Evolutionary conservation across 768 basidiomycete species (phyloP).

Genomic region (Leccinum obscurum): DNA sequence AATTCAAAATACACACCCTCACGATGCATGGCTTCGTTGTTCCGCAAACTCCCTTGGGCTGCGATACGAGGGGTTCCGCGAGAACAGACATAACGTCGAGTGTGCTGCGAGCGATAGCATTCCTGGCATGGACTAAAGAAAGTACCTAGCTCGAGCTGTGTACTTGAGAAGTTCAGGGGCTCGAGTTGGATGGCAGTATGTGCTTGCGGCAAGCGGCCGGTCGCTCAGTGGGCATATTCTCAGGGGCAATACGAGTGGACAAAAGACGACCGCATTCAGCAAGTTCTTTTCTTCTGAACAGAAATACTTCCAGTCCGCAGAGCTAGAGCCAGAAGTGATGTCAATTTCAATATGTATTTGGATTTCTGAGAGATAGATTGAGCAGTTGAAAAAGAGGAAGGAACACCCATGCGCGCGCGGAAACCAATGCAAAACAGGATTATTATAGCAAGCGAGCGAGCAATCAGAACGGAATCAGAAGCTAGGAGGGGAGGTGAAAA

Average conservation of each 20-base stretch:
- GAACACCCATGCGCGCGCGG: not conserved
- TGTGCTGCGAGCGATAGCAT: not conserved
- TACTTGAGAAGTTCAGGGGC: not conserved
- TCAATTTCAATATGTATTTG: not conserved
- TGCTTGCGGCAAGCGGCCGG: not conserved
- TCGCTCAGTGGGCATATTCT: not conserved
- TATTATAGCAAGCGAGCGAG: conserved; percentile 17
- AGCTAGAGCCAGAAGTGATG: not conserved
- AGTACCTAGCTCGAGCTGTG: not conserved
- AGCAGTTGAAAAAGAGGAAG: not conserved
- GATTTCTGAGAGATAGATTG: not conserved
- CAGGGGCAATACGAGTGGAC: not conserved
- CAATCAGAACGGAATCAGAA: not conserved
- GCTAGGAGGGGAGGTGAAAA: not conserved
- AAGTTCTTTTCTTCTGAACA: not conserved
- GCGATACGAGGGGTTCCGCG: not conserved
- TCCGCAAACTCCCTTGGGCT: not conserved
- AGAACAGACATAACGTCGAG: not conserved
- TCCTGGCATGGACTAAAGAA: not conserved
- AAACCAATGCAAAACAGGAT: conserved; percentile 22
- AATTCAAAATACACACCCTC: not conserved
- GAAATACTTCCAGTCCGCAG: not conserved
- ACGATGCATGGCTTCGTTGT: not conserved
- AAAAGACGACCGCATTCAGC: not conserved
- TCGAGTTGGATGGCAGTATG: not conserved